Evolutionary conservation across 768 basidiomycete genomes (phyloP).

Genomic region (Myochromella boudieri): DNA sequence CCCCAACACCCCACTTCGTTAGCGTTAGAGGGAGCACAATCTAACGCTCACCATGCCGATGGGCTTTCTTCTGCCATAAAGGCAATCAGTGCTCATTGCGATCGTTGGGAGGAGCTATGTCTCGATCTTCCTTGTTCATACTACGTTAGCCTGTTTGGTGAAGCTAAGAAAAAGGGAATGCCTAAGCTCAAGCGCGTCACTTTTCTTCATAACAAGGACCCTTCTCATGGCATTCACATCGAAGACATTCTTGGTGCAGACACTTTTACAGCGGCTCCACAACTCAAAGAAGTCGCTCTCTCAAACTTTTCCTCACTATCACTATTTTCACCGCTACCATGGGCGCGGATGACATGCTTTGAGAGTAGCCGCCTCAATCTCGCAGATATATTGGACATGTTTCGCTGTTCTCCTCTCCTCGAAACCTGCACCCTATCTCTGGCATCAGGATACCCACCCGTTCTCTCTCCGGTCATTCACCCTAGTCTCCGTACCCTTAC

Average conservation of each 20-base stretch:
- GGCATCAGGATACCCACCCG: conserved; percentile 1
- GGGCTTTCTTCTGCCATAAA: conserved; percentile 3
- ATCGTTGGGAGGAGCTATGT: conserved; percentile 10
- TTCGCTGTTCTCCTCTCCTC: neutral
- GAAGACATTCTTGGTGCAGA: neutral
- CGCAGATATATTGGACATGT: neutral
- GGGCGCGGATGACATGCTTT: conserved; percentile 8
- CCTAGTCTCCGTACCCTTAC: neutral
- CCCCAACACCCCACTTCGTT: neutral
- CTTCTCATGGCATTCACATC: neutral
- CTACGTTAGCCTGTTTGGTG: neutral
- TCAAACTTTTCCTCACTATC: conserved; percentile 2
- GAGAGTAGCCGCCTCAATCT: neutral
- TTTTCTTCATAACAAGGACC: neutral
- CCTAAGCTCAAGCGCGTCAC: conserved; percentile 6
- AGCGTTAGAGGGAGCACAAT: neutral
- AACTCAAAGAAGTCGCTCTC: conserved; percentile 8
- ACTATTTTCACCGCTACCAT: conserved; percentile 6
- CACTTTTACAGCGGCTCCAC: neutral
- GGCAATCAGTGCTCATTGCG: conserved; percentile 1
- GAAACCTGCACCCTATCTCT: conserved; percentile 1
- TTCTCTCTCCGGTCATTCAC: neutral
- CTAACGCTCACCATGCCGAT: neutral
- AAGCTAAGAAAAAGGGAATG: neutral
- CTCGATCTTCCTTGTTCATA: conserved; percentile 5